These are phyloP conservation scores for Astrocystis sublimbata DNA, from an alignment of 495 filamentous ascomycete genomes.

Conservation along the genomic window DNA sequence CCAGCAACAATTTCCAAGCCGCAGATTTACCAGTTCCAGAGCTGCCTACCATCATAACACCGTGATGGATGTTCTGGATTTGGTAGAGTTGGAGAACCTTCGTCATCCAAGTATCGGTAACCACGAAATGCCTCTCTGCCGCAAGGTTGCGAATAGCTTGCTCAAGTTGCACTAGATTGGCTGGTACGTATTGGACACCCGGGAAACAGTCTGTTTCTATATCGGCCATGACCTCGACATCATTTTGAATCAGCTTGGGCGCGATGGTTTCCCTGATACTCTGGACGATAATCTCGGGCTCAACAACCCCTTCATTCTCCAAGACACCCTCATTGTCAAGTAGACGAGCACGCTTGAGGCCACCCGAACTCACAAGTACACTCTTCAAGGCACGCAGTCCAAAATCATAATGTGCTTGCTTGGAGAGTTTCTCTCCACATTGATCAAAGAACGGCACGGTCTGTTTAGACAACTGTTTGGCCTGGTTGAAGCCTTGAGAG, in stretches of 20 bases:
- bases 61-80: slow-evolving; percentile 95
- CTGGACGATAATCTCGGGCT: slow-evolving; percentile 98
- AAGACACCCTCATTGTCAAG: slow-evolving; percentile 54
- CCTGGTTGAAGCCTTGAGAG: slow-evolving; percentile 96
- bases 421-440: slow-evolving; percentile 76
- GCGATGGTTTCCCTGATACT: slow-evolving; percentile 98
- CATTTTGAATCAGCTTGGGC: slow-evolving; percentile 87
- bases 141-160: slow-evolving; percentile 81
- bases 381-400: slow-evolving; percentile 96
- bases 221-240: slow-evolving; percentile 82
- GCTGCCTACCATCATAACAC: slow-evolving; percentile 99
- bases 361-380: slow-evolving; percentile 94
- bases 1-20: slow-evolving; percentile 91
- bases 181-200: slow-evolving; percentile 88
- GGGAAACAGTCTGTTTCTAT: slow-evolving; percentile 90
- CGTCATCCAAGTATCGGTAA: slow-evolving; percentile 92
- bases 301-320: slow-evolving; percentile 71
- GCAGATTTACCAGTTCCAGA: slow-evolving; percentile 94
- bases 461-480: slow-evolving; percentile 87
- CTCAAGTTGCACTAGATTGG: slow-evolving; percentile 75
- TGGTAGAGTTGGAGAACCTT: slow-evolving; percentile 96
- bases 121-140: slow-evolving; percentile 75
- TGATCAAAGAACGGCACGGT: slow-evolving; percentile 97
- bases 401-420: slow-evolving; percentile 99
- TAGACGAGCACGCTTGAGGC: slow-evolving; percentile 84